Conservation (phyloP, 768 basidiomycete species). For the Tulasnella sp. region DNA sequence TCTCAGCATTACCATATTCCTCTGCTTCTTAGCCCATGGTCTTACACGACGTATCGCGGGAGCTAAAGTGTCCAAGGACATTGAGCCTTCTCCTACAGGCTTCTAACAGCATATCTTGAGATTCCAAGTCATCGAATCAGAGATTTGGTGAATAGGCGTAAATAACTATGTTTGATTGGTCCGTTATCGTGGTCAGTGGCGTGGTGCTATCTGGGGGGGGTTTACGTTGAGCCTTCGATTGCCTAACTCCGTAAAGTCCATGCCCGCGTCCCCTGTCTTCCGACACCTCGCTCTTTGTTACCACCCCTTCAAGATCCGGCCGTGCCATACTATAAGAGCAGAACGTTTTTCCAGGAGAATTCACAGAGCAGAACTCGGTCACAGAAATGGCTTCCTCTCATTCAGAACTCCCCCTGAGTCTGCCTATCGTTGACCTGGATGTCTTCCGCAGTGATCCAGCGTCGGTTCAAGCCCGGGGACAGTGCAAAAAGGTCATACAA, state of each 20-base stretch:
- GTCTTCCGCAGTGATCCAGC: constrained; percentile 39
- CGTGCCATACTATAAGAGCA: not conserved
- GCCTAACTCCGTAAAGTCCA: not conserved
- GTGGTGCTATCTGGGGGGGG: not conserved
- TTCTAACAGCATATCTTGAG: not conserved
- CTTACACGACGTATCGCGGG: constrained; percentile 88
- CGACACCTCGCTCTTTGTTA: not conserved
- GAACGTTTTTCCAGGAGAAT: not conserved
- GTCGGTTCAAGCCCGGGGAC: constrained; percentile 42
- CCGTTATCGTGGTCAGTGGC: not conserved
- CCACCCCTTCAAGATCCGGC: not conserved
- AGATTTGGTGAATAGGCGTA: not conserved
- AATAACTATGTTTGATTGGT: not conserved
- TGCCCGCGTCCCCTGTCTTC: not conserved
- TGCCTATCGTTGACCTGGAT: constrained; percentile 73
- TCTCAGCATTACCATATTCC: constrained; percentile 85
- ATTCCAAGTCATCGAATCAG: not conserved
- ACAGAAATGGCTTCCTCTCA: not conserved
- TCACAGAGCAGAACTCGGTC: not conserved
- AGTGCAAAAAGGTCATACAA: constrained; percentile 49
- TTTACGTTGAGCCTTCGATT: not conserved
- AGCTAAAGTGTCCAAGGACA: constrained; percentile 30
- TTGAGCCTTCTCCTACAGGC: not conserved
- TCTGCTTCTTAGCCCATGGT: constrained; percentile 81
- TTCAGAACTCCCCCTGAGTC: constrained; percentile 25